Evolutionary conservation across 805 yeast genomes (phyloP), one percentile per base, ranked within the genome.

Genomic region (Pichia scutulata): DNA sequence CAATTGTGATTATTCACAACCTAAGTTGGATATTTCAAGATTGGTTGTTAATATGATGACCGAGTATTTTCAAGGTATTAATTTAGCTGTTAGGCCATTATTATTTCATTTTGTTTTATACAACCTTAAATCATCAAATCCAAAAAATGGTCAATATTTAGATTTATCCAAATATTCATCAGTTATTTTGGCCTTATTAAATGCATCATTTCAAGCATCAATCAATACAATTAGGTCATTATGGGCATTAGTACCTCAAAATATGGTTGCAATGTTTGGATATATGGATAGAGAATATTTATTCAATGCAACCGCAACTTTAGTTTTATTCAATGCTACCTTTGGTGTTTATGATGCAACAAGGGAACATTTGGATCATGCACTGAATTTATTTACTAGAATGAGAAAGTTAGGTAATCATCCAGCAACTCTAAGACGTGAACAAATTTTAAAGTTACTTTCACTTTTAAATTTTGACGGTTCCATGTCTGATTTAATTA

Each of bases 271-370:
- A 0, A 65, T 85, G 42, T 86, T 86, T 67, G 93, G 95, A 2
- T 86, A 87, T 72, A 85, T 86, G 92, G 95, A 86, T 61, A 72
- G 95, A 58, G 95, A 86, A 60, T 86, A 86, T 60, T 68, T 86
- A 23, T 86, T 84, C 63, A 85, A 89, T 0, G 79, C 90, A 0
- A 81, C 90, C 4, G 84, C 86, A 6, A 85, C 93, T 0, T 67
- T 85, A 44, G 78, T 85, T 16, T 69, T 86, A 41, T 85, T 84
- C 63, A 86, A 83, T 62, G 82, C 89, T 1, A 83, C 93, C 0
- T 86, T 86, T 68, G 95, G 95, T 8, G 84, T 85, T 7, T 88
- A 85, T 60, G 87, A 84, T 24, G 87, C 86, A 26, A 84, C 92
- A 0, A 70, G 74, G 44, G 81, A 76, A 43, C 88, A 84, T 60